These are phyloP conservation scores for Cercospora beticola DNA, from an alignment of 2,329 filamentous ascomycete genomes.

Conservation along the genomic window DNA sequence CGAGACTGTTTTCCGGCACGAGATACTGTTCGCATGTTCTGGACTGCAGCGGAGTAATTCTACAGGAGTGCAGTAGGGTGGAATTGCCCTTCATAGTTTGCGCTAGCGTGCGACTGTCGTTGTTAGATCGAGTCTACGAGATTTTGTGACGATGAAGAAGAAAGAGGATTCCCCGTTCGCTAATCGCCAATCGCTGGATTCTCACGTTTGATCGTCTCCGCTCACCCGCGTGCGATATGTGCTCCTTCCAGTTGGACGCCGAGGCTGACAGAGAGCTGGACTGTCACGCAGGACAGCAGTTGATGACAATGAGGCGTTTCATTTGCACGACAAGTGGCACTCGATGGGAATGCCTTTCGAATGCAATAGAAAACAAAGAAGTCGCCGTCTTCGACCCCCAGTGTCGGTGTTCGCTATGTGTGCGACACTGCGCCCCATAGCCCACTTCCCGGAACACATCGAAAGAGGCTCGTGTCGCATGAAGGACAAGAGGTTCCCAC, in stretches of 20 bases:
- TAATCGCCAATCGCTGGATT: background rate
- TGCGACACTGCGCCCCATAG: background rate
- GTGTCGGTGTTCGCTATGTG: background rate
- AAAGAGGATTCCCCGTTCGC: background rate
- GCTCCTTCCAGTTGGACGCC: background rate
- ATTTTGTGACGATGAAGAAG: background rate
- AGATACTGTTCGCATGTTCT: background rate
- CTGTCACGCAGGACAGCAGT: background rate
- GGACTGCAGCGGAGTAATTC: background rate
- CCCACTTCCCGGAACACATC: constrained; percentile 1
- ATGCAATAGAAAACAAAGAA: background rate
- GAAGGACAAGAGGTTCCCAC: background rate
- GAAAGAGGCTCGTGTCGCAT: constrained; percentile 3
- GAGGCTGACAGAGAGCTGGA: background rate
- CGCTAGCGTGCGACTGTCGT: background rate
- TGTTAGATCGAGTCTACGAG: background rate
- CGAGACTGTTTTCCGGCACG: background rate
- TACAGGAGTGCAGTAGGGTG: background rate
- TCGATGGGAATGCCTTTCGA: background rate
- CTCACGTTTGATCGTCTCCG: background rate
- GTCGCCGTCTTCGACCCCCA: background rate
- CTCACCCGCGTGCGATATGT: background rate
- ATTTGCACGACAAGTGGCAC: constrained; percentile 4
- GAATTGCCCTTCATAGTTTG: background rate
- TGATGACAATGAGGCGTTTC: background rate